Evolutionary conservation across 1,284 basidiomycete genomes (phyloP).

Genomic region (Malassezia psittaci): DNA sequence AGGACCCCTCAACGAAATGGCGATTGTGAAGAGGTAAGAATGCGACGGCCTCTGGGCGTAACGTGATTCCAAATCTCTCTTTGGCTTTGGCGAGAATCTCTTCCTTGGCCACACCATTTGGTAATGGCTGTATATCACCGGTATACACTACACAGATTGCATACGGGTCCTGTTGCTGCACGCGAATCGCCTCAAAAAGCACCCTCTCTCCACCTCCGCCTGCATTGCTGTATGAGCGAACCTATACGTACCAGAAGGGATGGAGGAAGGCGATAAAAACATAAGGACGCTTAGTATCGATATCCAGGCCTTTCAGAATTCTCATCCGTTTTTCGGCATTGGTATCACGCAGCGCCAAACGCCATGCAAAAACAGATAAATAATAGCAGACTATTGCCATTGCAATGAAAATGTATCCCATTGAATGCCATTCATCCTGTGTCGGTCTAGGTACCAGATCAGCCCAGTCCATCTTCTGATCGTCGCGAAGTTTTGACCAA

Average conservation of each 20-base stretch:
- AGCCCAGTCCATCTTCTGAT: not conserved
- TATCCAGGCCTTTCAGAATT: slow-evolving; percentile 3
- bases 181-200: slow-evolving; percentile 78
- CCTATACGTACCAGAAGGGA: slow-evolving; percentile 58
- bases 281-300: not conserved
- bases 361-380: slow-evolving; percentile 8
- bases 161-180: slow-evolving; percentile 64
- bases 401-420: not conserved
- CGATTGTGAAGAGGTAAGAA: slow-evolving; percentile 69
- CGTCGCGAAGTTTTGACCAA: not conserved
- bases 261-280: slow-evolving; percentile 68
- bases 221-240: slow-evolving; percentile 58
- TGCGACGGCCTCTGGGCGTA: slow-evolving; percentile 59
- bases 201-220: slow-evolving; percentile 95
- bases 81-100: slow-evolving; percentile 57
- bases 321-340: slow-evolving; percentile 5
- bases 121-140: slow-evolving; percentile 50
- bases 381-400: not conserved
- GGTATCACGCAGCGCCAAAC: slow-evolving; percentile 11
- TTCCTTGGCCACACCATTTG: slow-evolving; percentile 55
- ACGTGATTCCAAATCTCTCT: slow-evolving; percentile 67
- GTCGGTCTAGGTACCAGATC: not conserved
- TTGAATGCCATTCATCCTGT: not conserved
- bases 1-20: slow-evolving; percentile 64
- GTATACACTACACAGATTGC: slow-evolving; percentile 78